Evolutionary conservation across 129 eudicot species (phyloP), one percentile per base, ranked within the genome.

Genomic region (Centrapalus pauciflorus): DNA sequence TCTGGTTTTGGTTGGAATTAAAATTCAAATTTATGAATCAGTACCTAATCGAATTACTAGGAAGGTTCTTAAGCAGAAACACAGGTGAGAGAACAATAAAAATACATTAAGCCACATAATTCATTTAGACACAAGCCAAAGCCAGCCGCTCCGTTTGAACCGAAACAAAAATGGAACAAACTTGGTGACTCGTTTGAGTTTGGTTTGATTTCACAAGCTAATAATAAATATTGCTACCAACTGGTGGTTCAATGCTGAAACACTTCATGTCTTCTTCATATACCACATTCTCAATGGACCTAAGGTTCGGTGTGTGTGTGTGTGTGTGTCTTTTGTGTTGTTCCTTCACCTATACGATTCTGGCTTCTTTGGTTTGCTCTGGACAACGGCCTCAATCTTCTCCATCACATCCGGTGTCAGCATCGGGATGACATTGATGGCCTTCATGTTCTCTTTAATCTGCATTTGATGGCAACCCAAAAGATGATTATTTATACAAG

Each of bases 401-500:
- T 90, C 95, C 90, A 90, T 24, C 69, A 90, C 79, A 21, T 75
- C 82, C 5, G 97, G 92, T 26, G 95, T 90, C 13, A 90, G 93
- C 82, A 55, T 50, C 0, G 93, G 93, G 61, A 90, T 87, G n/a
- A 84, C 97, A 73, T 82, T 60, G 26, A 90, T 69, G 4, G 97
- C 97, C 76, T 90, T 90, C 97, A 90, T 90, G 73, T 90, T 90
- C 73, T 90, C 97, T 73, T 82, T 66, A 72, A 90, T 79, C 97
- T 90, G 85, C 86, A 81, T 41, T 56, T 9, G 24, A 12, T 3
- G 3, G 52, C 23, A 66, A 6, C 23, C 40, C 19, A 7, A 35
- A 21, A 26, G 33, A 70, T 29, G 19, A 32, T 71, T 19, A 21
- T 0, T 10, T 2, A 12, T 17, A 38, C 29, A 49, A 65, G 10